phyloP scores from a whole-genome alignment of 106 monocot genomes.

The Posidonia australis region DNA sequence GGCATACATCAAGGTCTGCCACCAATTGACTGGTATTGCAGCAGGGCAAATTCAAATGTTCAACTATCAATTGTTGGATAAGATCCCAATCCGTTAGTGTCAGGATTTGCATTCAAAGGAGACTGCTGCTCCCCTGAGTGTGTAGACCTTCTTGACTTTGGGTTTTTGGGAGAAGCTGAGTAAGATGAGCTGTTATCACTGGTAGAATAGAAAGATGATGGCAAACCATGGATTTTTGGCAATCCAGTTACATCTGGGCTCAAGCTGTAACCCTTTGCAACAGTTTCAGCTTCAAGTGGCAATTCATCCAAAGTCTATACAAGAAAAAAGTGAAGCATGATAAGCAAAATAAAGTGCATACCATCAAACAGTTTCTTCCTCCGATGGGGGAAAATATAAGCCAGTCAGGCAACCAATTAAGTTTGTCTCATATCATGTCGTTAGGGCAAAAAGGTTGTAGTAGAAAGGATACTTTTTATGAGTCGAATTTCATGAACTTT shows the following conservation, averaged over 20 bases:
- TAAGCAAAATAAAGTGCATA: background rate
- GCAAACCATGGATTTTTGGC: slow-evolving; percentile 51
- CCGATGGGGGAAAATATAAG: too few species aligned
- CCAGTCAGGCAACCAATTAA: too few species aligned
- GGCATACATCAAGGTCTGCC: too few species aligned
- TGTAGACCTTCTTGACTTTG: slow-evolving; percentile 39
- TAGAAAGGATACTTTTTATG: too few species aligned
- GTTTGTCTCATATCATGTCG: too few species aligned
- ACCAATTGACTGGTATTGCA: too few species aligned
- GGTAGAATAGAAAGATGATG: slow-evolving; percentile 45
- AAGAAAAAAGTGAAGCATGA: background rate
- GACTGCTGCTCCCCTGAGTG: slow-evolving; percentile 65
- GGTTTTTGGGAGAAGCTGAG: slow-evolving; percentile 43
- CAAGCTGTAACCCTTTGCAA: slow-evolving; percentile 64
- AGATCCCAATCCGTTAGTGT: slow-evolving; percentile 43
- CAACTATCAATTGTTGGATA: slow-evolving; percentile 31
- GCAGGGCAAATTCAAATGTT: background rate
- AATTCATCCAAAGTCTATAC: slow-evolving; percentile 79
- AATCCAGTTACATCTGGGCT: slow-evolving; percentile 57
- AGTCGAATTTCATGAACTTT: too few species aligned
- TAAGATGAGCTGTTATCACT: slow-evolving; percentile 29
- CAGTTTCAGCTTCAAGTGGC: slow-evolving; percentile 69
- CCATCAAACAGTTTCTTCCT: too few species aligned
- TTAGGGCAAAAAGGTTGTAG: too few species aligned
- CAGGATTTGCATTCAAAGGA: slow-evolving; percentile 17